Evolutionary conservation across 805 yeast genomes (phyloP), one percentile per base, ranked within the genome.

Genomic region (Candida caryicola): DNA sequence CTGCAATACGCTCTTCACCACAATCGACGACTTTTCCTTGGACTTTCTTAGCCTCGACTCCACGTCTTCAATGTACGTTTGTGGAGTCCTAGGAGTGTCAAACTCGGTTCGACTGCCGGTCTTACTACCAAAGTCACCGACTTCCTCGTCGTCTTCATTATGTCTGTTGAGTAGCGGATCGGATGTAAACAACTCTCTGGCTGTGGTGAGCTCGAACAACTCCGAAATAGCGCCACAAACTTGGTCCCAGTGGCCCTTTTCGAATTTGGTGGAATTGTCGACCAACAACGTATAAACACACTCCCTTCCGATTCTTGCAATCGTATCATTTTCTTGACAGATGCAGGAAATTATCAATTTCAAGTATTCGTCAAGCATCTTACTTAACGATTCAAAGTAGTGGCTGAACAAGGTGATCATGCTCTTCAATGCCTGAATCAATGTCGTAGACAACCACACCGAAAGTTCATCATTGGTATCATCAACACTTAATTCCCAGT

Each of bases 301-400:
- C 6, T 91, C 79, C 53, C 95, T 77, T 23, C 99, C 99, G 47
- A 91, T 91, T 51, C 95, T 75, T 0, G 97, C 95, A 51, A 95
- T 89, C 0, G 98, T 90, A 54, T 93, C 99, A 58, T 93, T 91
- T 51, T 90, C 96, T 60, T 93, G 99, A 51, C 96, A 88, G 35
- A 93, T 87, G 62, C 99, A 93, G 4, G 91, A 82, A 2, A 81
- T 80, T 40, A 93, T 63, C 36, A 95, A 70, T 14, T 79, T 79
- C 60, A 95, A 70, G 57, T 85, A 88, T 1, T 87, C 93, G 43
- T 80, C 85, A 36, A 91, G 69, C 76, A 85, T 78, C 29, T 77
- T 71, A 49, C 81, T 81, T 54, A 93, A 75, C 2, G 82, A 74
- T 29, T 77, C 85, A 58, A 90, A 93, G 62, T 85, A 91, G 46